Base-by-base conservation (phyloP, 192 early-diverging fungal species). In the Dispira simplex region DNA sequence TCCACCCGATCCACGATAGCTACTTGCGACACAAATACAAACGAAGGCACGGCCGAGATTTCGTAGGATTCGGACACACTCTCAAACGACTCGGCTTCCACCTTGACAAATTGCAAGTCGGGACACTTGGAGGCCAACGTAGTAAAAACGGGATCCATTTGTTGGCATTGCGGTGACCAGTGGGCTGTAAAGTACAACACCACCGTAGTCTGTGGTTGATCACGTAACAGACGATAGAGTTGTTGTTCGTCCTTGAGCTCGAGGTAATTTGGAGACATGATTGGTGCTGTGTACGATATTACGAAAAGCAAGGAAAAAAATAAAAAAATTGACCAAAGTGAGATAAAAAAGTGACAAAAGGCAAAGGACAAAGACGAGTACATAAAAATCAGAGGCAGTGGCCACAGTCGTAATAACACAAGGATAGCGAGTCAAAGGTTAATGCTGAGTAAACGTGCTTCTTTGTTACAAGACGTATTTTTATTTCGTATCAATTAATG, bases 111-210 rank as follows among this genome's bases (percentile, higher is more conserved):
- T 51, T 77, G 71, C 13, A 93, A 69, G 55, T 79, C 69, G 25
- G 88, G 71, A 70, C 84, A 87, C 71, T 92, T 92, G 47, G 71
- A 70, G 11, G 88, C 84, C 32, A 96, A 78, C 68, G 93, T 92
- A 55, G 75, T 75, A 70, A 97, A 90, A n/a, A 98, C 85, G 44
- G 83, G 81, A 72, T 91, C 90, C 84, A 98, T 92, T 73, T 95
- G 91, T 67, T 78, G 72, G 76, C 92, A 97, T 52, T 91, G 85
- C 49, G 82, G 81, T 39, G 89, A 89, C 90, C 90, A 98, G 16
- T 71, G 63, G n/a, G 93, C 95, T 84, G 85, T 92, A 72, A 98
- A 97, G 77, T 92, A 90, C 55, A 94, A 68, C 8, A 85, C 82
- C 54, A 76, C 64, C 59, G 76, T 70, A 11, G 74, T 68, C 14